Conservation (phyloP, 2,329 filamentous ascomycete genomes). For the Venturia pyrina region DNA sequence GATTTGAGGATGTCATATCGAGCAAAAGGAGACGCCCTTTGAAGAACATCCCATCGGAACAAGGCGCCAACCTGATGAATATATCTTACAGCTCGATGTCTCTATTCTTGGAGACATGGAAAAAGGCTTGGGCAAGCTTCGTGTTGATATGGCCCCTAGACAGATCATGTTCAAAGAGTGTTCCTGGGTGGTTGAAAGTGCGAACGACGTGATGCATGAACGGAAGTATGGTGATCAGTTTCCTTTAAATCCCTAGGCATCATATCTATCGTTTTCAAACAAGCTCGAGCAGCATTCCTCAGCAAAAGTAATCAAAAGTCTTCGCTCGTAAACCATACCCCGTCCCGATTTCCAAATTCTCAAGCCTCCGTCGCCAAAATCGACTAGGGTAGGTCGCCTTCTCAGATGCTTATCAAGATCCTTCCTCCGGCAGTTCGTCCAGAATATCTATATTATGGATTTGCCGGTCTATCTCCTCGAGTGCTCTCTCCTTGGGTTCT, state of each 20-base stretch:
- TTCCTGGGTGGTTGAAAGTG: background rate
- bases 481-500: background rate
- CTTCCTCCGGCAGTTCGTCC: no score
- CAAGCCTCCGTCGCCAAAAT: no score
- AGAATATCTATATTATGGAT: no score
- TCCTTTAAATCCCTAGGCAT: background rate
- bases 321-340: no score
- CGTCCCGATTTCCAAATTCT: no score
- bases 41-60: slow-evolving; percentile 4
- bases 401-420: no score
- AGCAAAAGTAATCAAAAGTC: no score
- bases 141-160: background rate
- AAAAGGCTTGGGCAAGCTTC: background rate
- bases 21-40: slow-evolving; percentile 1
- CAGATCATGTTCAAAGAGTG: background rate
- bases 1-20: slow-evolving; percentile 3
- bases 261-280: background rate
- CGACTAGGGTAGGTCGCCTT: no score
- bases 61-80: background rate
- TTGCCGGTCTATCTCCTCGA: background rate
- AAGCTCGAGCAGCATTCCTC: background rate
- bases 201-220: background rate
- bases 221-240: background rate
- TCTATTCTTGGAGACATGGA: background rate
- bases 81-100: background rate